Conservation (phyloP, 139 green algal species). For the Chlorella sp. region DNA sequence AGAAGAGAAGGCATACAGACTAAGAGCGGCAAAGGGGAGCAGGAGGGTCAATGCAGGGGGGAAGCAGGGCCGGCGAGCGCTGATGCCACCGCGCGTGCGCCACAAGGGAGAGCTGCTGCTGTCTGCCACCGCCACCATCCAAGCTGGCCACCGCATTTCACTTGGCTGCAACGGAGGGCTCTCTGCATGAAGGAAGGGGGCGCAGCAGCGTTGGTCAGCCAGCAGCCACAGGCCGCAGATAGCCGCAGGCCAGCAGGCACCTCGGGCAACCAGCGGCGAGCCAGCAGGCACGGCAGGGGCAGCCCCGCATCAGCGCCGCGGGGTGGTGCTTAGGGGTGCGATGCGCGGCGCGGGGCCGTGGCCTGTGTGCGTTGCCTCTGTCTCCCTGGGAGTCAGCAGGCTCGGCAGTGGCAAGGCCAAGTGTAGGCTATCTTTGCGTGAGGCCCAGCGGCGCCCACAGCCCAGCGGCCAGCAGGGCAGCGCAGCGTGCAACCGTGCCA, state of each 20-base stretch:
- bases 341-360: background rate
- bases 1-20: too few species aligned
- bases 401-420: too few species aligned
- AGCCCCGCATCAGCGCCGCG: background rate
- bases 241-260: background rate
- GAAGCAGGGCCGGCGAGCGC: too few species aligned
- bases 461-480: background rate
- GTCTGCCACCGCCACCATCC: background rate
- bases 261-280: background rate
- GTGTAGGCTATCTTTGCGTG: slow-evolving; percentile 1
- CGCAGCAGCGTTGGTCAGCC: background rate
- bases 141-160: too few species aligned
- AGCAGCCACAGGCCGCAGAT: background rate
- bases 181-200: background rate
- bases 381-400: too few species aligned
- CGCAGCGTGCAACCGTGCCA: too few species aligned
- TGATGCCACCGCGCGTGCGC: too few species aligned
- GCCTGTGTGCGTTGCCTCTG: background rate
- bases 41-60: too few species aligned
- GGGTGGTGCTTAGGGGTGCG: background rate
- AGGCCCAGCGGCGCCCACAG: background rate
- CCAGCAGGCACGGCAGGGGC: background rate
- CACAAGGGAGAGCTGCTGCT: background rate
- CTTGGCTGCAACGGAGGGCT: too few species aligned
- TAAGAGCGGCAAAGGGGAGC: too few species aligned